These are phyloP conservation scores for Suhomyces atakaporum DNA, from an alignment of 1,139 yeast genomes.

Conservation along the genomic window DNA sequence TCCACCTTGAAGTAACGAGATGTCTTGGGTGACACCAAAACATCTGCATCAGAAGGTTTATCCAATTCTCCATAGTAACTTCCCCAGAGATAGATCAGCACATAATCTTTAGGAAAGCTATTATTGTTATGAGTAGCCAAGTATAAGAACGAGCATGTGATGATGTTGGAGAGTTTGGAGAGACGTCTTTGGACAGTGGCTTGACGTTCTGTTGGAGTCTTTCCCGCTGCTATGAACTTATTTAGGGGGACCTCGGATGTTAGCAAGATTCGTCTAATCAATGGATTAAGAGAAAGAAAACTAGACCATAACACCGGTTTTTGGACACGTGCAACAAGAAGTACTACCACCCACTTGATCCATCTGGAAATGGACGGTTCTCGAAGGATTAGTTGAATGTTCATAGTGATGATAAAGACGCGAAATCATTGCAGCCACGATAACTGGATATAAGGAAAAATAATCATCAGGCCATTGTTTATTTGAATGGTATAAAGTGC, in stretches of 20 bases:
- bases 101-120: constrained; percentile 42
- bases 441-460: no score
- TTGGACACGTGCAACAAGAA: constrained; percentile 27
- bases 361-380: constrained; percentile 24
- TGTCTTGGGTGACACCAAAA: constrained; percentile 30
- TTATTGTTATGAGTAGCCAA: constrained; percentile 31
- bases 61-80: constrained; percentile 37
- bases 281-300: constrained; percentile 37
- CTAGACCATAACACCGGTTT: constrained; percentile 35
- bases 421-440: not conserved
- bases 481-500: no score
- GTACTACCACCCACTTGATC: constrained; percentile 33
- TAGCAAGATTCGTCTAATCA: constrained; percentile 19
- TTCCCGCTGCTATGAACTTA: not conserved
- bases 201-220: not conserved
- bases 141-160: constrained; percentile 33
- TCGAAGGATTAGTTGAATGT: constrained; percentile 12
- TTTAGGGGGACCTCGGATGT: constrained; percentile 1
- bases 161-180: constrained; percentile 28
- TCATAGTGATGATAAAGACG: constrained; percentile 9
- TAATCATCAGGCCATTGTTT: no score
- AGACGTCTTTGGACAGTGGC: constrained; percentile 3
- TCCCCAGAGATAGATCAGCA: constrained; percentile 37
- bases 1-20: constrained; percentile 31
- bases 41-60: constrained; percentile 36